Evolutionary conservation across 148 eudicot species (phyloP), one percentile per base, ranked within the genome.

Genomic region (Camellia granthamiana): DNA sequence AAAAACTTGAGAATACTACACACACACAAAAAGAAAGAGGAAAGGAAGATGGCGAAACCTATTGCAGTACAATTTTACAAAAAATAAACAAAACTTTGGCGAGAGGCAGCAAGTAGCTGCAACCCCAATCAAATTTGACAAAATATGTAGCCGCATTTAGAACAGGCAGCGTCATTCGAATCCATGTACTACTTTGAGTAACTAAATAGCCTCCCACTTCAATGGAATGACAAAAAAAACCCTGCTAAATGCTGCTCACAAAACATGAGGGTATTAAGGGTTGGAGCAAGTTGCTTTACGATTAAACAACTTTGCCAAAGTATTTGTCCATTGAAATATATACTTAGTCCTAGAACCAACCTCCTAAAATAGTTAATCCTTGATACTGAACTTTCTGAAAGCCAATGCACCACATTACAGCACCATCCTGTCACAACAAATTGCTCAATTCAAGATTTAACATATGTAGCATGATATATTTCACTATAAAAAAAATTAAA

Each of bases 381-480:
- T 84, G 93, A 84, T 86, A 90, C 72, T 82, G 90, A 82, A 84
- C 93, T 84, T 83, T 96, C 84, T 90, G 87, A 85, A 96, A 93
- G 72, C 99, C 99, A 81, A 96, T 86, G 89, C 99, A 96, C 99
- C 99, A 96, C 86, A 87, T 83, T 61, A 95, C 79, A 80, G 90
- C 95, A 82, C 95, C 97, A 82, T 96, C 98, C 98, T 93, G 91
- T 81, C 43, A 75, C 11, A 79, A 75, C 30, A 58, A 79, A 72
- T 72, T 44, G 54, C 54, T 72, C 61, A 49, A 41, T 69, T 77
- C 58, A 43, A 69, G 68, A 23, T 69, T 30, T 19, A 61, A 72
- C 23, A 21, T 7, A 54, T 23, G 8, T 51, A 77, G 46, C 66
- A 13, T 77, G 47, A 69, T 18, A 60, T 42, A 62, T 21, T 63